Conservation (phyloP, 345 rosid genomes). For the Cochlearia excelsa region DNA sequence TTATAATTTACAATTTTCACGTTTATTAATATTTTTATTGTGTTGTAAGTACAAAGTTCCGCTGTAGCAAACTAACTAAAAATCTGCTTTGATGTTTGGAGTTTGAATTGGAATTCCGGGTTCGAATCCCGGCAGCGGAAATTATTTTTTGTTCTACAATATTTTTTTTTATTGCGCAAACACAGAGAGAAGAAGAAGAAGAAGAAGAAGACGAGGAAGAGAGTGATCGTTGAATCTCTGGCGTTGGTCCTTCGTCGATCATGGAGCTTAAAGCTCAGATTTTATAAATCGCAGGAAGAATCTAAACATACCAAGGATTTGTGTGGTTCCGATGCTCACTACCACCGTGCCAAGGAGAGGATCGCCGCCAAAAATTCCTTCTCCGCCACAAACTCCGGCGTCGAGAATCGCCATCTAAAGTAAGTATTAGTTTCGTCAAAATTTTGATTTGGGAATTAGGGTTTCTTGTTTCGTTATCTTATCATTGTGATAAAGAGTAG, state of each 20-base stretch:
- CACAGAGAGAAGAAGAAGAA: conserved; percentile 7
- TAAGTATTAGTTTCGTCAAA: conserved; percentile 21
- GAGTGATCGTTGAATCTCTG: conserved; percentile 56
- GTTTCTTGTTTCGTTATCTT: too few species aligned
- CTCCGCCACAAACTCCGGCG: conserved; percentile 74
- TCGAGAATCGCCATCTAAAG: conserved; percentile 72
- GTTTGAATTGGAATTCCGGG: too few species aligned
- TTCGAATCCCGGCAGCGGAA: too few species aligned
- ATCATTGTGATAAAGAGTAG: too few species aligned
- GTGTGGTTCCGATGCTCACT: conserved; percentile 50
- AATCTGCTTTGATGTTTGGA: too few species aligned
- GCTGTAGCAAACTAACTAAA: too few species aligned
- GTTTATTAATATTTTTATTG: too few species aligned
- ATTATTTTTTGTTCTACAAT: too few species aligned
- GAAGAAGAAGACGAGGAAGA: conserved; percentile 36
- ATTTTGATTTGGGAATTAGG: not conserved
- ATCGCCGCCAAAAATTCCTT: conserved; percentile 48
- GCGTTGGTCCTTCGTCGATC: conserved; percentile 84
- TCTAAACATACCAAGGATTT: conserved; percentile 62
- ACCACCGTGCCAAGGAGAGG: conserved; percentile 75
- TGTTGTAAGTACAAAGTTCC: too few species aligned
- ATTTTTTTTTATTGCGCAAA: too few species aligned
- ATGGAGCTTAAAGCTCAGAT: conserved; percentile 86
- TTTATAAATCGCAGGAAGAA: conserved; percentile 83
- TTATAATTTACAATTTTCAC: too few species aligned